A percentile compares a stretch with the other conserved stretches of the same genome.
Conservation (phyloP, 768 basidiomycete species). For the Boletus rubropictus region DNA sequence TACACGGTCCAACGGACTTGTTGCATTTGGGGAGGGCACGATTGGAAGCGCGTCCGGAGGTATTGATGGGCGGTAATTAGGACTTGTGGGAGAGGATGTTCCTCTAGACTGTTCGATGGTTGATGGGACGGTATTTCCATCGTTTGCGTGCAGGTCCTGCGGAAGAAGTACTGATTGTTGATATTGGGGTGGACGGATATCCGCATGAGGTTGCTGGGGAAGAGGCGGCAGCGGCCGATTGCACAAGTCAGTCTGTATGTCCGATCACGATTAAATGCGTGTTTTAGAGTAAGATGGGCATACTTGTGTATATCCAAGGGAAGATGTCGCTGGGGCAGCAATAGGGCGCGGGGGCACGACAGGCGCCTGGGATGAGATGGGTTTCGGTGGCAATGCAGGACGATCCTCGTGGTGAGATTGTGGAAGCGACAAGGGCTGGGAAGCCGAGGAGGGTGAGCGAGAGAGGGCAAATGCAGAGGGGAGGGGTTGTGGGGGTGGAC, state of each 20-base stretch:
- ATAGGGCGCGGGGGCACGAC: slow-evolving; percentile 16
- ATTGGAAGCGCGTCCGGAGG: slow-evolving; percentile 27
- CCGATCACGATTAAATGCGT: background rate
- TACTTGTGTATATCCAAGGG: slow-evolving; percentile 18
- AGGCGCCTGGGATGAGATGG: slow-evolving; percentile 16
- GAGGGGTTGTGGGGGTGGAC: slow-evolving; percentile 20
- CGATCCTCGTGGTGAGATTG: slow-evolving; percentile 24
- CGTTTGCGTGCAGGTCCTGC: slow-evolving; percentile 10
- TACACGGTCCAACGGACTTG: slow-evolving; percentile 23
- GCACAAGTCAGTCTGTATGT: slow-evolving; percentile 21
- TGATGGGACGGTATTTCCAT: slow-evolving; percentile 19
- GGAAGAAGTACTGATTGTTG: slow-evolving; percentile 18
- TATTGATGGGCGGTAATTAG: slow-evolving; percentile 26
- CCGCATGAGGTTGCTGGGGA: slow-evolving; percentile 19
- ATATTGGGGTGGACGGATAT: slow-evolving; percentile 25
- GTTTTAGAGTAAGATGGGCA: slow-evolving; percentile 6
- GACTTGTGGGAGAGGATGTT: slow-evolving; percentile 15
- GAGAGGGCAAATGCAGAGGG: slow-evolving; percentile 14
- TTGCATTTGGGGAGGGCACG: slow-evolving; percentile 24
- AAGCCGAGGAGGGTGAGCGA: slow-evolving; percentile 12
- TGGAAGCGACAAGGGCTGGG: slow-evolving; percentile 20
- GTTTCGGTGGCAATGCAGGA: slow-evolving; percentile 39
- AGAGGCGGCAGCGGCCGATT: slow-evolving; percentile 36
- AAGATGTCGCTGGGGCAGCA: slow-evolving; percentile 2
- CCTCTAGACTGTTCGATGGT: slow-evolving; percentile 18